phyloP scores from a whole-genome alignment of 75 land plant species.

The Picea sitchensis region DNA sequence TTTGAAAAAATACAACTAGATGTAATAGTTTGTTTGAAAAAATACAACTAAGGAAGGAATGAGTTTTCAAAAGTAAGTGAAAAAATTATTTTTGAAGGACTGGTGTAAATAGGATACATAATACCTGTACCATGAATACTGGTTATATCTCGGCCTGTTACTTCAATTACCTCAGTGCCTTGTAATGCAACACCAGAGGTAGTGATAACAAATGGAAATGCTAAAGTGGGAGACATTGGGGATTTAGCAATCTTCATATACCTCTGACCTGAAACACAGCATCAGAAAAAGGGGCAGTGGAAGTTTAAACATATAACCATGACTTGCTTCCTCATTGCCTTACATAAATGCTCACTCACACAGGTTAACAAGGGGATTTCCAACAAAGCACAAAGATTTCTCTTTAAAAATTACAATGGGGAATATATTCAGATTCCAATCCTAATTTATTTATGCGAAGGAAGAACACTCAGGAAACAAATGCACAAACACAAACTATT shows the following conservation, averaged over 20 bases:
- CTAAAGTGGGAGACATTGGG: slow-evolving; percentile 64
- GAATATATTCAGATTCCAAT: not conserved
- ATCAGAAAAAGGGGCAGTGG: slow-evolving; percentile 4
- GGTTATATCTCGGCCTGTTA: slow-evolving; percentile 35
- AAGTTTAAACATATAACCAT: slow-evolving; percentile 1
- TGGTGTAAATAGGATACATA: too few relatives aligned
- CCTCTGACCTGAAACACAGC: slow-evolving; percentile 59
- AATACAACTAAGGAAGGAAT: too few relatives aligned
- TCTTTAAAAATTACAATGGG: not conserved
- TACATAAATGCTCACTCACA: slow-evolving; percentile 1
- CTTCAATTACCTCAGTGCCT: slow-evolving; percentile 31
- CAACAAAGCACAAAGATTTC: not conserved
- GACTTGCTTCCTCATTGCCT: slow-evolving; percentile 36
- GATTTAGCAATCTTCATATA: slow-evolving; percentile 81
- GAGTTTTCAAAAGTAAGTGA: too few relatives aligned
- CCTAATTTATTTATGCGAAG: not conserved
- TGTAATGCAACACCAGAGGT: slow-evolving; percentile 54
- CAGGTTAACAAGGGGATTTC: not conserved
- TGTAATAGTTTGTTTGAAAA: too few relatives aligned
- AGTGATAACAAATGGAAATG: slow-evolving; percentile 55
- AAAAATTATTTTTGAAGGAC: too few relatives aligned
- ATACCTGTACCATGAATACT: slow-evolving; percentile 44
- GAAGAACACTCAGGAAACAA: not conserved
- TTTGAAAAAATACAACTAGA: too few relatives aligned
- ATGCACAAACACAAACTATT: slow-evolving; percentile 6